Percentiles rank a stretch among this genome's conserved stretches.
Conservation (phyloP, 192 early-diverging fungal genomes). For the Linnemannia schmuckeri region DNA sequence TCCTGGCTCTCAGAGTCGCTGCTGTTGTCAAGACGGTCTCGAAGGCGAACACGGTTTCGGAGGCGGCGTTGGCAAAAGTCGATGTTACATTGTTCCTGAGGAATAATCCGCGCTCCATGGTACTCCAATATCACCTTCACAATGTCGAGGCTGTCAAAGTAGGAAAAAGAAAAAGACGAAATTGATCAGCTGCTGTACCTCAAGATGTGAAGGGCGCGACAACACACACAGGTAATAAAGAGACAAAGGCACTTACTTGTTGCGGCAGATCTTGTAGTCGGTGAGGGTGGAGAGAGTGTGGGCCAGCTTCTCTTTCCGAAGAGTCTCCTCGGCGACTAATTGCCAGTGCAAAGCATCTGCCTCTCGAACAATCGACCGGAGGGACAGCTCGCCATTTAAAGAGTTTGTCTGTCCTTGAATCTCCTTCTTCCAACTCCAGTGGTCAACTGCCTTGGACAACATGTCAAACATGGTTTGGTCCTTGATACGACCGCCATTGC, state of each 20-base stretch:
- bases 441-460: constrained; percentile 18
- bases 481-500: too few species aligned
- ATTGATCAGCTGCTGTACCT: not conserved
- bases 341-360: constrained; percentile 9
- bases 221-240: too few species aligned
- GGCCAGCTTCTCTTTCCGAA: not conserved
- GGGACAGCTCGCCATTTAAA: not conserved
- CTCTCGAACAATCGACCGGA: not conserved
- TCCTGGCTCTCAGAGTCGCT: not conserved
- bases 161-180: not conserved
- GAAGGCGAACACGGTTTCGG: constrained; percentile 2
- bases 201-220: not conserved
- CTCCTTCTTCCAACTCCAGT: constrained; percentile 9
- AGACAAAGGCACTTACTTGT: constrained; percentile 16
- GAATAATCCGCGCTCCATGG: constrained; percentile 32
- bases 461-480: constrained; percentile 17
- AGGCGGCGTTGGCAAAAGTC: constrained; percentile 32
- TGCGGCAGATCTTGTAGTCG: constrained; percentile 27
- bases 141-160: constrained; percentile 27
- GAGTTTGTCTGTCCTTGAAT: not conserved
- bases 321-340: constrained; percentile 10
- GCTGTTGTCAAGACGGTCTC: not conserved
- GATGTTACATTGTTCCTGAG: constrained; percentile 41
- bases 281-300: constrained; percentile 9
- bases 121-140: constrained; percentile 16